Base-by-base conservation (phyloP, 116 monocot genomes). In the Posidonia oceanica region DNA sequence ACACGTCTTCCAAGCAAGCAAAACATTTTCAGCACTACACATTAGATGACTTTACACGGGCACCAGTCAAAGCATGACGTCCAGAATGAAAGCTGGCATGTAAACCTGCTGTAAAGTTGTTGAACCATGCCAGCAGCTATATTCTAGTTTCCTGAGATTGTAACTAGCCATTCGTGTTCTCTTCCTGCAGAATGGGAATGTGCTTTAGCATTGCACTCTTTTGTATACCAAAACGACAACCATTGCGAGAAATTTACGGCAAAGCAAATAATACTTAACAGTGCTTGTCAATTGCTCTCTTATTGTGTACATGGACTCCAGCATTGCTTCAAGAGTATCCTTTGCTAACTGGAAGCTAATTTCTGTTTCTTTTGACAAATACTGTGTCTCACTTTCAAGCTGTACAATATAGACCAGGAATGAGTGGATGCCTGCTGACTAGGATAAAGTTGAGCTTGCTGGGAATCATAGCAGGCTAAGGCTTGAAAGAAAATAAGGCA, bases 281-380 rank as follows among this genome's bases (percentile, higher is more conserved):
- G 14, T 40, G 75, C 79, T 81, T 73, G 83, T 79, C 56, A 81
- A 23, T 70, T 94, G 89, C 38, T 89, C 90, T 75, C 85, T 89
- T 66, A 80, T 76, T 15, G 57, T 58, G 72, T 78, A 83, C 81
- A 94, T 65, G 15, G 85, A 85, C 65, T 85, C 73, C 37, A 91
- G 53, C 79, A 85, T 83, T 54, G 85, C 75, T 62, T 85, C 81
- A 41, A 91, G 62, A 56, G 85, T 73, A 55, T 87, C 87, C 75
- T 87, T 85, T 15, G 75, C 62, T 67, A 91, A 62, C 72, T 81
- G 83, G 75, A 87, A 81, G 64, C 83, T 85, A 56, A 86, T 74
- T 52, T 84, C 85, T 37, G 39, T 70, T 76, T 90, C 81, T 69
- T 74, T 77, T 16, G 65, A 63, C 71, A 76, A 63, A 57, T 83